Conservation (phyloP, 768 basidiomycete genomes). For the Panaeolus cyanescens region DNA sequence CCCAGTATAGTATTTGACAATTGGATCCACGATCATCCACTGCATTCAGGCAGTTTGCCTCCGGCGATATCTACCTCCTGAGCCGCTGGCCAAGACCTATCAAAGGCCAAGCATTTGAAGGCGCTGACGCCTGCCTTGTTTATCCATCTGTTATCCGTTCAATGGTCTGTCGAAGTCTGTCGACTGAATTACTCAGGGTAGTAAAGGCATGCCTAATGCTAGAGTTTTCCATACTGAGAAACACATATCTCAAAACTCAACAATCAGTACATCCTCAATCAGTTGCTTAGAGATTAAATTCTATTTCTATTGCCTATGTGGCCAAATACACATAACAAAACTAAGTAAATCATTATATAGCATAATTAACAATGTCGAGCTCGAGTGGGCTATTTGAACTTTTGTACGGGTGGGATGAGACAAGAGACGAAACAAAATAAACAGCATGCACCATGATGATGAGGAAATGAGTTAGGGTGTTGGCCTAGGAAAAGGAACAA, state of each 20-base stretch:
- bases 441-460: neutral
- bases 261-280: too few relatives aligned
- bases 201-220: too few relatives aligned
- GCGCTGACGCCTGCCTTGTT: too few relatives aligned
- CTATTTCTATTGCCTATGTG: neutral
- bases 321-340: neutral
- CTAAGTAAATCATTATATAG: slow-evolving; percentile 3
- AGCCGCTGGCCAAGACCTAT: too few relatives aligned
- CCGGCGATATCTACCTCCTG: neutral
- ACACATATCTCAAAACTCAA: too few relatives aligned
- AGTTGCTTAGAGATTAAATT: neutral
- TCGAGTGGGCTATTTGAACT: neutral
- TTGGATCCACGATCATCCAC: neutral
- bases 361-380: slow-evolving; percentile 2
- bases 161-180: too few relatives aligned
- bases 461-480: neutral
- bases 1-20: too few relatives aligned
- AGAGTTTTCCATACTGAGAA: too few relatives aligned
- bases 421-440: neutral
- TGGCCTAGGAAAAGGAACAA: too few relatives aligned
- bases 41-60: neutral
- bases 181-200: too few relatives aligned
- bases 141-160: too few relatives aligned
- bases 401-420: neutral
- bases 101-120: too few relatives aligned